phyloP scores from a whole-genome alignment of 495 filamentous ascomycete genomes.

The Achaetomiella virescens region DNA sequence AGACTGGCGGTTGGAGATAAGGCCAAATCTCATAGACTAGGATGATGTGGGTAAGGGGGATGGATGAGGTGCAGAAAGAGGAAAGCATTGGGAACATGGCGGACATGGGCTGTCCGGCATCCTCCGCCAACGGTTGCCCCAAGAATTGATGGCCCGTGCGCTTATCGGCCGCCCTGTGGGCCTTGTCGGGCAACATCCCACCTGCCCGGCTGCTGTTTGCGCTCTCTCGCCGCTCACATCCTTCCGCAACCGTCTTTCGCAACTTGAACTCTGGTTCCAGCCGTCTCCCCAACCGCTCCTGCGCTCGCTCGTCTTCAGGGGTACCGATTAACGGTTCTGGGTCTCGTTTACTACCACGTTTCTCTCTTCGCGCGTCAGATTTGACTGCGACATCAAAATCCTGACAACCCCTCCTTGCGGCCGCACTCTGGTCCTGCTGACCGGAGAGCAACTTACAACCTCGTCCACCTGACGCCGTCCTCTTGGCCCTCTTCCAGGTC shows the following conservation, averaged over 20 bases:
- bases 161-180: constrained; percentile 9
- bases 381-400: background rate
- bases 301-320: background rate
- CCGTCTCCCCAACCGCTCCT: background rate
- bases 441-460: background rate
- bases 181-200: constrained; percentile 8
- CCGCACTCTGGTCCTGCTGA: background rate
- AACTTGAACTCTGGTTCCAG: too few relatives aligned
- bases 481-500: background rate
- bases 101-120: background rate
- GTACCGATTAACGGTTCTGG: background rate
- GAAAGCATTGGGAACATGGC: background rate
- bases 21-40: background rate
- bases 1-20: background rate
- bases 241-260: background rate
- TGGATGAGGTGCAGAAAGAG: too few relatives aligned
- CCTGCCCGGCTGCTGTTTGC: constrained; percentile 4
- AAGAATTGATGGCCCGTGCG: constrained; percentile 9
- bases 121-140: background rate
- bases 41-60: background rate
- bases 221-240: background rate
- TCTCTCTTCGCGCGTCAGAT: background rate
- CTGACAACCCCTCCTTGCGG: background rate
- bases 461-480: background rate
- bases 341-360: background rate